Evolutionary conservation across 257 asterid species (phyloP), one percentile per base, ranked within the genome.

Genomic region (Nemophila menziesii): DNA sequence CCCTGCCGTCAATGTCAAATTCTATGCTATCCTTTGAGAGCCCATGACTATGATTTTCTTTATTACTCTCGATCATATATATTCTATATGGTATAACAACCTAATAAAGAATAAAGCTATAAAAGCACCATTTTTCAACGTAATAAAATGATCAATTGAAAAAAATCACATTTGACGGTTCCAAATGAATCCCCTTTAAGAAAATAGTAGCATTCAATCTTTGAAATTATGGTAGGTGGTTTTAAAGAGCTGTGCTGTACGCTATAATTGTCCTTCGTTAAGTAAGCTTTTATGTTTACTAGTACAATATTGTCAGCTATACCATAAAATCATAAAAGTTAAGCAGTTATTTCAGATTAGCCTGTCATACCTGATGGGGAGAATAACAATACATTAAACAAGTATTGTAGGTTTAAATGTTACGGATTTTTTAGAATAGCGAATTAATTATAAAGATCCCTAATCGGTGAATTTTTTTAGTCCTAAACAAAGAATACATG

Each of bases 111-210:
- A 44, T 29, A 37, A 36, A 21, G 33, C 52, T 4, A 16, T 21
- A 50, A 57, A 48, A 26, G 64, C 27, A 49, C 49, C 51, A 43
- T 46, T n/a, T 18, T 39, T 8, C n/a, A n/a, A n/a, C n/a, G n/a
- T n/a, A n/a, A n/a, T n/a, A n/a, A n/a, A n/a, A n/a, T n/a, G n/a
- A n/a, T n/a, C n/a, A n/a, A n/a, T n/a, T n/a, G n/a, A 46, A 16
- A 16, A 29, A 21, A 34, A 33, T 11, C 16, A 29, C 1, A 33
- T 22, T 17, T 24, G 27, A 57, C 27, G 20, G 16, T 22, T 40
- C 21, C 6, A 2, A 42, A 24, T 19, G 26, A 34, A 36, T 6
- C 38, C 8, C 11, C 21, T 5, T 36, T 6, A 33, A 33, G 43
- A 37, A n/a, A n/a, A n/a, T n/a, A n/a, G n/a, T 34, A 13, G 22